Evolutionary conservation across 139 green algal species (phyloP), one percentile per base, ranked within the genome.

Genomic region (Haematococcus sp.): DNA sequence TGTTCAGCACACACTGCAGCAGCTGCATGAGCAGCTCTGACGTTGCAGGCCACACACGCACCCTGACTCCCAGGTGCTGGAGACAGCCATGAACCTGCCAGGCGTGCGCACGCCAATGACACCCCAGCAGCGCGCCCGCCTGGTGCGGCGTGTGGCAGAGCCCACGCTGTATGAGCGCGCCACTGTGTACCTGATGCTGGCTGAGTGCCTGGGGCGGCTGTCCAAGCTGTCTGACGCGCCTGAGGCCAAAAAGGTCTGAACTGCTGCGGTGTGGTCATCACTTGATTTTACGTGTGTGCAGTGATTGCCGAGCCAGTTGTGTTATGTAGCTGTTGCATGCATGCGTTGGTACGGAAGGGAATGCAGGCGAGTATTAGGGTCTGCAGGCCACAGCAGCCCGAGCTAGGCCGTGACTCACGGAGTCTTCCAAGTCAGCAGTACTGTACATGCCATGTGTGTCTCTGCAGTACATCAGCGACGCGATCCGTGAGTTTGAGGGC

Each of bases 151-250:
- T 0, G 43, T 71, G 4, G 52, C 68, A 22, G 63, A 84, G 73
- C 81, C 86, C 32, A 83, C 66, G 44, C 19, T 85, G 52, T 58
- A 84, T 52, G 90, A 94, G 66, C 83, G 88, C 25, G 84, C 84
- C 52, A 83, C 79, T 32, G 79, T 94, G 17, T 91, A 86, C 83
- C 79, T 93, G 43, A 82, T 93, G 60, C 81, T 92, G 64, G 84
- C 81, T 0, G 74, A 90, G 32, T 77, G 87, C 60, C 70, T 89
- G 59, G 40, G 49, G n/a, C 70, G 78, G 22, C 75, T 87, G 32
- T 79, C 46, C 68, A 86, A 86, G 69, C 55, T 87, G 20, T 73
- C 77, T 1, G 87, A 94, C 49, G 81, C 89, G 44, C 83, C 83
- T 15, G 87, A 95, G 76, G 87, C 89, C 1, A 88, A 82, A 31